phyloP scores from a whole-genome alignment of 129 eudicot genomes.

The Kitagawia praeruptora region DNA sequence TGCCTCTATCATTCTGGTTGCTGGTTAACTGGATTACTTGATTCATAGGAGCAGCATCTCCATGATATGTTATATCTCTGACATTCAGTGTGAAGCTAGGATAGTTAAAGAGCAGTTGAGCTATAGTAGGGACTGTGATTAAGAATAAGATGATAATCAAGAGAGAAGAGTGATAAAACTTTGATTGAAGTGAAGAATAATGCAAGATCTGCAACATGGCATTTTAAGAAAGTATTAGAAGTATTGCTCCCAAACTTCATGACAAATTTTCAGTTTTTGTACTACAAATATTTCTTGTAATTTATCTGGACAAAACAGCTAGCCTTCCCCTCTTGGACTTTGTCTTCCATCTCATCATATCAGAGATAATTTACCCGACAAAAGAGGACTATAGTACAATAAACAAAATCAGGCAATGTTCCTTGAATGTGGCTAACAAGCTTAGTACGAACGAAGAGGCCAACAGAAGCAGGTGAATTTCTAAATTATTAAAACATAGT shows the following conservation, averaged over 20 bases:
- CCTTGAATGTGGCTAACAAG: not conserved
- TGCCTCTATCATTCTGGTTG: constrained; percentile 23
- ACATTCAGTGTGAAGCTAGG: constrained; percentile 20
- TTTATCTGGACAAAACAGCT: not conserved
- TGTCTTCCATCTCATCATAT: not conserved
- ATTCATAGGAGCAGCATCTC: constrained; percentile 24
- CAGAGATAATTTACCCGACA: not conserved
- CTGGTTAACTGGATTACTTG: constrained; percentile 24
- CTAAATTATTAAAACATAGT: not conserved
- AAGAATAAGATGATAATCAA: constrained; percentile 10
- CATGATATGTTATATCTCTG: constrained; percentile 15
- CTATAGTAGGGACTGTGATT: constrained; percentile 5
- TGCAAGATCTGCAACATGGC: constrained; percentile 4
- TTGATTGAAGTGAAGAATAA: not conserved
- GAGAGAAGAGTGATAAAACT: not conserved
- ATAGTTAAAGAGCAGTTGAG: constrained; percentile 18
- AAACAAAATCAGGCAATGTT: not conserved
- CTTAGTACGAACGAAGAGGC: not conserved
- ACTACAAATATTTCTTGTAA: not conserved
- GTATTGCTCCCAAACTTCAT: not conserved
- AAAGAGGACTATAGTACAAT: not conserved
- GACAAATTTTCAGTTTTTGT: not conserved
- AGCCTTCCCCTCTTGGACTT: not conserved
- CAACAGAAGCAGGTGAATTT: not conserved
- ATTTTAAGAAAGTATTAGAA: constrained; percentile 2